phyloP scores from a whole-genome alignment of 352 stramenopile species.

The Pythium apleroticum region DNA sequence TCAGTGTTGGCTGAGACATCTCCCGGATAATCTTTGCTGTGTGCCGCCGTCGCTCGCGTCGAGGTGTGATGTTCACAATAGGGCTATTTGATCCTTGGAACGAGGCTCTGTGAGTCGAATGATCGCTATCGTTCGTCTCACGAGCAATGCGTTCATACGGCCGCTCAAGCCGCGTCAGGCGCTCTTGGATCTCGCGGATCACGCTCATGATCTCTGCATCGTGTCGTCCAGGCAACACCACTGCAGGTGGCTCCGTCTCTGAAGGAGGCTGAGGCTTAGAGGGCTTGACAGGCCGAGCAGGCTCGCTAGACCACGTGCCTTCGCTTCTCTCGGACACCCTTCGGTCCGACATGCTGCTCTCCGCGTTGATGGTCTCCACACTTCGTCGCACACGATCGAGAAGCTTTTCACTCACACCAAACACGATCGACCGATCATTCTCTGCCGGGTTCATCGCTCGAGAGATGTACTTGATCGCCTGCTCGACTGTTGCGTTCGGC shows the following conservation, averaged over 20 bases:
- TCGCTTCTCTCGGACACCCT: too few relatives aligned
- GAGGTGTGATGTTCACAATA: too few relatives aligned
- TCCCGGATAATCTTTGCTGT: too few relatives aligned
- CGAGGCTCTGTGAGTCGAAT: too few relatives aligned
- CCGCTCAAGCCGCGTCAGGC: neutral
- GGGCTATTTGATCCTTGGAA: too few relatives aligned
- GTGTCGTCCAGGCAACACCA: neutral
- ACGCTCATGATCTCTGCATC: neutral
- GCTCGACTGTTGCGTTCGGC: neutral
- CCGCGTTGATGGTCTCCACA: neutral
- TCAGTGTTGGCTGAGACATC: too few relatives aligned
- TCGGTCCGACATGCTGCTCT: neutral
- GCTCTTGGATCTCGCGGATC: neutral
- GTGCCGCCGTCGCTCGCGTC: too few relatives aligned
- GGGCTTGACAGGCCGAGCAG: neutral
- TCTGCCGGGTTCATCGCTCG: neutral
- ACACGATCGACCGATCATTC: conserved; percentile 4
- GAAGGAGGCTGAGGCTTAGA: too few relatives aligned
- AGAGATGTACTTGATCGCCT: neutral
- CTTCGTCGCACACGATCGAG: neutral
- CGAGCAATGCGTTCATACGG: neutral
- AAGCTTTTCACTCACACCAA: neutral
- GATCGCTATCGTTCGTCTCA: too few relatives aligned
- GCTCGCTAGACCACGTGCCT: too few relatives aligned
- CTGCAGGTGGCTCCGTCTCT: neutral